A percentile compares a stretch with the other conserved stretches of the same genome.
phyloP scores from a whole-genome alignment of 805 yeast genomes.

The Myxozyma nipponensis region DNA sequence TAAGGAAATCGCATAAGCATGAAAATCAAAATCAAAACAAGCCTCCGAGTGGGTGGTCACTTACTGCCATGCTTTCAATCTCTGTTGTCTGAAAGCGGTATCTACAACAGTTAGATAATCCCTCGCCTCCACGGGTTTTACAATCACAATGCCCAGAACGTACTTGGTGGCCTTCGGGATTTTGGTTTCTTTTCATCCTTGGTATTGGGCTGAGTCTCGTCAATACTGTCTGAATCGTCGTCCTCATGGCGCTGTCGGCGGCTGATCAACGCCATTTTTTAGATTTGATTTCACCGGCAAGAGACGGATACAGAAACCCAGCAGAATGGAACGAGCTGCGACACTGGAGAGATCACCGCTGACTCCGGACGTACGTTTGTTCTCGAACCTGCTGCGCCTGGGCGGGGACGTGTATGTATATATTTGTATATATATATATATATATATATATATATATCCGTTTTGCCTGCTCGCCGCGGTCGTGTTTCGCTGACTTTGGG shows the following conservation, averaged over 20 bases:
- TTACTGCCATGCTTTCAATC: slow-evolving; percentile 62
- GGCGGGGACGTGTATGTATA: too few relatives aligned
- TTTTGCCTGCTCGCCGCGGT: too few relatives aligned
- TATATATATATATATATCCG: too few relatives aligned
- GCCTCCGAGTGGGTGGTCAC: background rate
- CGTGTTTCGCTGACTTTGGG: too few relatives aligned
- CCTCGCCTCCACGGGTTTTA: background rate
- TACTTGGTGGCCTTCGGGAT: slow-evolving; percentile 41
- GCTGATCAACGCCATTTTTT: slow-evolving; percentile 19
- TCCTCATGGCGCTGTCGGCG: slow-evolving; percentile 5
- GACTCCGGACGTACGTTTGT: too few relatives aligned
- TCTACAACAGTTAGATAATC: slow-evolving; percentile 20
- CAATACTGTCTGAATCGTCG: slow-evolving; percentile 23
- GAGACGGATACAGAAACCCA: too few relatives aligned
- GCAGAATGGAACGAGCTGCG: too few relatives aligned
- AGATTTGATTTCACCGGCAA: too few relatives aligned
- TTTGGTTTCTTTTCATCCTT: slow-evolving; percentile 36
- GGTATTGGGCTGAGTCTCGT: slow-evolving; percentile 22
- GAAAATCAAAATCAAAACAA: background rate
- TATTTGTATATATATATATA: too few relatives aligned
- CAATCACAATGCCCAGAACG: background rate
- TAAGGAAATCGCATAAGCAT: background rate
- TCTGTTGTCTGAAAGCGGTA: slow-evolving; percentile 50
- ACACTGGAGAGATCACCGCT: too few relatives aligned
- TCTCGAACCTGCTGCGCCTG: background rate